These are phyloP conservation scores for Sequoia sempervirens DNA, from an alignment of 75 land plant species.

Conservation along the genomic window DNA sequence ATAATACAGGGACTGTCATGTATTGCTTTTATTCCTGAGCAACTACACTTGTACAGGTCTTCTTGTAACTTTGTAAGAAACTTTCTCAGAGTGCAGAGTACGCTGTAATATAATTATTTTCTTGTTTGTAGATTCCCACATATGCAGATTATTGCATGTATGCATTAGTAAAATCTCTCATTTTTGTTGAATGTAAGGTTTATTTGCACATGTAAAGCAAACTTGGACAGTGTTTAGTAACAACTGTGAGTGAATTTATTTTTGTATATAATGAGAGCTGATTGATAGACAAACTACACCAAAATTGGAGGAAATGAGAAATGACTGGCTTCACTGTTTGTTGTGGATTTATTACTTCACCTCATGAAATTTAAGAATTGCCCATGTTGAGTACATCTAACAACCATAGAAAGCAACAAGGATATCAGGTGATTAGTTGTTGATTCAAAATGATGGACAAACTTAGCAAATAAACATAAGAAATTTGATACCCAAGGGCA, in stretches of 20 bases:
- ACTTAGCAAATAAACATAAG: neutral
- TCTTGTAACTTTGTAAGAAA: neutral
- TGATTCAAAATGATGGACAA: neutral
- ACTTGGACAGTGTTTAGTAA: neutral
- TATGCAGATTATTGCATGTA: neutral
- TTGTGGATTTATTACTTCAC: neutral
- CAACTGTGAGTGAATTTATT: neutral
- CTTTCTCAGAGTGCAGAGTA: neutral
- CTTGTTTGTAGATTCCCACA: neutral
- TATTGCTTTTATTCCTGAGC: neutral
- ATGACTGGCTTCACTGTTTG: neutral
- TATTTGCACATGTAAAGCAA: neutral
- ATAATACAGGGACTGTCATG: neutral
- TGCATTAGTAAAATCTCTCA: neutral
- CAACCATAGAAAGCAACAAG: neutral
- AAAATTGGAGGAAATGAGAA: neutral
- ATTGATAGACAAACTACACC: neutral
- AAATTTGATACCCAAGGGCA: neutral
- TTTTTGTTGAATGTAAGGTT: neutral
- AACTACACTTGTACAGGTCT: neutral
- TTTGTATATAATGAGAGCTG: neutral
- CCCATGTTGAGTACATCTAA: neutral
- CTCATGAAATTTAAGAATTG: neutral
- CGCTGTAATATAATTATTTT: slow-evolving; percentile 7
- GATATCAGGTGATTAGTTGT: neutral